Evolutionary conservation across 2,329 filamentous ascomycete species (phyloP).

Genomic region (Ophiocordyceps camponoti-leonardi): DNA sequence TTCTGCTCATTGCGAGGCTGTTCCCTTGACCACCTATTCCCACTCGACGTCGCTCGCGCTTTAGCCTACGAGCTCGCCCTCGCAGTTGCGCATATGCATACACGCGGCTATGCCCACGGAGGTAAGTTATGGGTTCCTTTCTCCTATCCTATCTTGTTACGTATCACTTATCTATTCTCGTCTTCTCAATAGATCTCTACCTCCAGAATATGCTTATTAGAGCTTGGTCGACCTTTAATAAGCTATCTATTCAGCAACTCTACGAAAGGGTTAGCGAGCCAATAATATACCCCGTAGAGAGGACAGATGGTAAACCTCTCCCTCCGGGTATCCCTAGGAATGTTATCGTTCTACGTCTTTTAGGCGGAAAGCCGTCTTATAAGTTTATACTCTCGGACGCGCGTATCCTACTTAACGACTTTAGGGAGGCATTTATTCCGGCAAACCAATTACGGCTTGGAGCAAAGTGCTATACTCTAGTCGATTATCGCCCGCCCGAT

Average conservation of each 20-base stretch:
- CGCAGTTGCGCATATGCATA: constrained; percentile 9
- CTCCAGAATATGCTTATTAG: constrained; percentile 8
- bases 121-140: neutral
- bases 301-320: constrained; percentile 8
- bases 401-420: constrained; percentile 14
- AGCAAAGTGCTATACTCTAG: constrained; percentile 6
- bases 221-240: constrained; percentile 4
- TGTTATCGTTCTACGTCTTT: constrained; percentile 6
- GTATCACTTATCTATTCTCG: no score
- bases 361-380: constrained; percentile 11
- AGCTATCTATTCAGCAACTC: constrained; percentile 13
- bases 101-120: constrained; percentile 10
- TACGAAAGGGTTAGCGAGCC: constrained; percentile 13
- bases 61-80: constrained; percentile 4
- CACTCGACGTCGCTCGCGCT: neutral
- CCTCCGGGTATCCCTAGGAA: constrained; percentile 10
- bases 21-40: neutral
- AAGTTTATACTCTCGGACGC: constrained; percentile 12
- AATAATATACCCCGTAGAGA: constrained; percentile 10
- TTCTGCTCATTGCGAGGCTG: neutral
- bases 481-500: constrained; percentile 1
- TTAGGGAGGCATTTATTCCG: constrained; percentile 15
- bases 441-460: no score
- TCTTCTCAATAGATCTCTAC: constrained; percentile 8
- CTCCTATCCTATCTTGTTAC: no score